Conservation (phyloP, 1,139 yeast species). For the Candida sp. region DNA sequence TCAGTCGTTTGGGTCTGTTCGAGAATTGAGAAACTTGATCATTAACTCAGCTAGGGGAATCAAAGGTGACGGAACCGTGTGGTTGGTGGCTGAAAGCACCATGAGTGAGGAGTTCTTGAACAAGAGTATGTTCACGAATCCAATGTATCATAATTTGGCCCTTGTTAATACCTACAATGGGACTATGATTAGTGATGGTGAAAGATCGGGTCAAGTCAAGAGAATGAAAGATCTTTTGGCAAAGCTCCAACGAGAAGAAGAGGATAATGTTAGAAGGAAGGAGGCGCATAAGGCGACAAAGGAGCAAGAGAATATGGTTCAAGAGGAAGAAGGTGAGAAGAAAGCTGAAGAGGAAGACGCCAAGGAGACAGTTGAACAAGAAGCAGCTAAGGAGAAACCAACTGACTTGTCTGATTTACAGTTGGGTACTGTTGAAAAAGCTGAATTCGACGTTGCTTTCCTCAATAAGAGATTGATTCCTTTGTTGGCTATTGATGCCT, state of each 20-base stretch:
- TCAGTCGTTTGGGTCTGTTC: conserved; percentile 67
- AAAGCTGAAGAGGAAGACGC: no score
- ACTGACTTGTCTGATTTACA: conserved; percentile 25
- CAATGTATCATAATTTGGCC: conserved; percentile 50
- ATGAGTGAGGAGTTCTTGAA: conserved; percentile 29
- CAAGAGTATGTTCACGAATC: conserved; percentile 19
- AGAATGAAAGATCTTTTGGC: conserved; percentile 31
- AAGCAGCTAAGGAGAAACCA: no score
- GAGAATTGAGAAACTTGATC: conserved; percentile 67
- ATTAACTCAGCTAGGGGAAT: conserved; percentile 65
- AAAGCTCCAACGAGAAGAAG: conserved; percentile 17
- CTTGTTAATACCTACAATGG: conserved; percentile 80
- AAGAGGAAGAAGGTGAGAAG: conserved; percentile 17
- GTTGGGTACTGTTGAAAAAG: conserved; percentile 48
- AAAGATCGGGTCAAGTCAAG: conserved; percentile 54
- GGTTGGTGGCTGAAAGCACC: conserved; percentile 69
- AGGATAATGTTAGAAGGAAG: no score
- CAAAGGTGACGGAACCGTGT: conserved; percentile 77
- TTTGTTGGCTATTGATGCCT: conserved; percentile 69
- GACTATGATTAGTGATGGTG: conserved; percentile 64
- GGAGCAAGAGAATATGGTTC: no score
- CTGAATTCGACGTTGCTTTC: conserved; percentile 40
- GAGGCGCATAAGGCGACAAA: no score
- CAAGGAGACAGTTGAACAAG: conserved; percentile 15
- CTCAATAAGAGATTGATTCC: conserved; percentile 58